Evolutionary conservation across 2,329 filamentous ascomycete genomes (phyloP), one percentile per base, ranked within the genome.

Genomic region (Stagonosporopsis rhizophila): DNA sequence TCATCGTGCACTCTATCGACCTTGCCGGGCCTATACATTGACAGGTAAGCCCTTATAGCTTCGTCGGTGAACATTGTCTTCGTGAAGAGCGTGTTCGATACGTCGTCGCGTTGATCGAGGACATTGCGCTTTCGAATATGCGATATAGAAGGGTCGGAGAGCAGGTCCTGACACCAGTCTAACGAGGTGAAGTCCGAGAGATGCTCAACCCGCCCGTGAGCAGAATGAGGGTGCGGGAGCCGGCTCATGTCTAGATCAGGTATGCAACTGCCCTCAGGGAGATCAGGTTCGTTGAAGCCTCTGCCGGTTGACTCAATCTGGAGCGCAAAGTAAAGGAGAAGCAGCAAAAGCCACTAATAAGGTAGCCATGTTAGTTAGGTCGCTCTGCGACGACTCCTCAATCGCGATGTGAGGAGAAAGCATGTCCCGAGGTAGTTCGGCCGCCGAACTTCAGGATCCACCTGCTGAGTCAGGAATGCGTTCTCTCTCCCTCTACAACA

Each of bases 161-260:
- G 58, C 9, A 72, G 56, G 1, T 44, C 40, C 8, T 63, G 64
- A 59, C 69, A 72, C 66, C 68, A 71, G 44, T 62, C 56, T 51
- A 60, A 61, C 2, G 53, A 54, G 4, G 62, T 70, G 52, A 71
- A 66, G 56, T 70, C 68, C 52, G 68, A 61, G 8, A 70, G 41
- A 41, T 63, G 68, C 22, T 72, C 69, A 34, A 44, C 12, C 45
- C 34, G 40, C 27, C 41, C 46, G 41, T 55, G 19, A n/a, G 44
- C 45, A 49, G 52, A 55, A 25, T 44, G 44, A 42, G 39, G 52
- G 12, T 55, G 39, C 15, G 52, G 52, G 39, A 55, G 40, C 34
- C 52, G 45, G 35, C 44, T 49, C 52, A 55, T 38, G 15, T 55
- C 3, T 17, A 3, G 9, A 22, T 20, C 34, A 25, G 4, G 15